Conservation (phyloP, 495 filamentous ascomycete species). For the Xylaria flabelliformis region DNA sequence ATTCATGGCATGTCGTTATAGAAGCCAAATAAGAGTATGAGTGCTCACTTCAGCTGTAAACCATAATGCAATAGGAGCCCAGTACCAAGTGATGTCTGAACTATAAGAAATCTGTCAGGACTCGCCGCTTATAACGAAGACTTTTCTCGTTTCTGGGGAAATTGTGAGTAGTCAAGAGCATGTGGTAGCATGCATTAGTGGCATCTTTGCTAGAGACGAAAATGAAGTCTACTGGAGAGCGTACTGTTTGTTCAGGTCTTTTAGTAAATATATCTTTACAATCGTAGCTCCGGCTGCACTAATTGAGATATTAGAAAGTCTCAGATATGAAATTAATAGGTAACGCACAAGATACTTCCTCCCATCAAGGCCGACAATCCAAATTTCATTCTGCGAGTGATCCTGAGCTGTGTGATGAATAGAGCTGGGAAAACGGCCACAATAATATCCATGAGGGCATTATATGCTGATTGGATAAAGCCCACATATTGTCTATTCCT, state of each 20-base stretch:
- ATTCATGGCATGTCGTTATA: neutral
- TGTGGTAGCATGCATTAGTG: neutral
- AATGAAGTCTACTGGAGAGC: neutral
- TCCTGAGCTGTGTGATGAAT: constrained; percentile 44
- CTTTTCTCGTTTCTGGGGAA: neutral
- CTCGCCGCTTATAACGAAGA: neutral
- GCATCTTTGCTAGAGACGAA: neutral
- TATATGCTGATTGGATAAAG: constrained; percentile 33
- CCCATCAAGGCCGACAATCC: constrained; percentile 48
- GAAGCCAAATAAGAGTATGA: neutral
- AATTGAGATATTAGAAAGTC: neutral
- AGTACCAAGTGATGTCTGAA: constrained; percentile 25
- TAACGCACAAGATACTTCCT: constrained; percentile 45
- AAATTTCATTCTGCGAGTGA: constrained; percentile 43
- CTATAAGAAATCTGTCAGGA: neutral
- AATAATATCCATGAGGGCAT: constrained; percentile 43
- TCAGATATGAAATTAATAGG: neutral
- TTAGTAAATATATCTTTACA: constrained; percentile 27
- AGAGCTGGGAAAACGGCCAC: constrained; percentile 44
- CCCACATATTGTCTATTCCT: constrained; percentile 18
- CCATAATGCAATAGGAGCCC: constrained; percentile 28
- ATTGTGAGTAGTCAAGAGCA: neutral
- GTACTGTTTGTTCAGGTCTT: constrained; percentile 18
- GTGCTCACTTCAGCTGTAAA: constrained; percentile 20
- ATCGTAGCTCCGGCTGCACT: constrained; percentile 29